Evolutionary conservation across 2,329 filamentous ascomycete species (phyloP).

Genomic region (Sarocladiaceae sp.): DNA sequence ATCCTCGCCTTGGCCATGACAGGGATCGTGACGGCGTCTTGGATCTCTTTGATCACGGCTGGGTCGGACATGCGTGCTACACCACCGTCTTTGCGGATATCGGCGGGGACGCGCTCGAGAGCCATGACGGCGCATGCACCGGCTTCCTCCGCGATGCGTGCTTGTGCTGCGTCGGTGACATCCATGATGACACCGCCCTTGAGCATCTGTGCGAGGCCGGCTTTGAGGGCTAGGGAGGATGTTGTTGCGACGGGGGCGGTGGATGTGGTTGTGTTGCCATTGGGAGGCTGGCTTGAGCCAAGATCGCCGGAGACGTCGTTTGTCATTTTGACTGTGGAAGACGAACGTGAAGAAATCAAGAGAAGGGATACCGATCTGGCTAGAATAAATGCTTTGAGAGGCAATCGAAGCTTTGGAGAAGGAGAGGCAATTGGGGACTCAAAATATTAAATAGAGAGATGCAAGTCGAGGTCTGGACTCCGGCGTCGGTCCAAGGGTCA

Average conservation of each 20-base stretch:
- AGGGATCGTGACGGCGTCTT: constrained; percentile 90
- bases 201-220: constrained; percentile 93
- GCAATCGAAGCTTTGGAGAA: no score
- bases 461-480: neutral
- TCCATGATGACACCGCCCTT: constrained; percentile 99
- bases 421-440: neutral
- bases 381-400: neutral
- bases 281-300: constrained; percentile 10
- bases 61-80: constrained; percentile 98
- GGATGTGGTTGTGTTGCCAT: constrained; percentile 15
- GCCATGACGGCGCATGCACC: constrained; percentile 98
- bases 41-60: constrained; percentile 90
- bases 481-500: neutral
- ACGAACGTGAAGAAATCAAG: neutral
- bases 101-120: constrained; percentile 92
- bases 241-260: constrained; percentile 21
- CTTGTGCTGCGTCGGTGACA: constrained; percentile 88
- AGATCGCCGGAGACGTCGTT: constrained; percentile 22
- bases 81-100: constrained; percentile 88
- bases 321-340: constrained; percentile 22
- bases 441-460: neutral
- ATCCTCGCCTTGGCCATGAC: constrained; percentile 99
- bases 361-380: neutral
- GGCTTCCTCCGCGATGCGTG: constrained; percentile 94
- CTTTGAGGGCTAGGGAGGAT: constrained; percentile 80